A percentile compares a stretch with the other conserved stretches of the same genome.
Conservation (phyloP, 2,329 filamentous ascomycete genomes). For the Xylariaceae sp. region DNA sequence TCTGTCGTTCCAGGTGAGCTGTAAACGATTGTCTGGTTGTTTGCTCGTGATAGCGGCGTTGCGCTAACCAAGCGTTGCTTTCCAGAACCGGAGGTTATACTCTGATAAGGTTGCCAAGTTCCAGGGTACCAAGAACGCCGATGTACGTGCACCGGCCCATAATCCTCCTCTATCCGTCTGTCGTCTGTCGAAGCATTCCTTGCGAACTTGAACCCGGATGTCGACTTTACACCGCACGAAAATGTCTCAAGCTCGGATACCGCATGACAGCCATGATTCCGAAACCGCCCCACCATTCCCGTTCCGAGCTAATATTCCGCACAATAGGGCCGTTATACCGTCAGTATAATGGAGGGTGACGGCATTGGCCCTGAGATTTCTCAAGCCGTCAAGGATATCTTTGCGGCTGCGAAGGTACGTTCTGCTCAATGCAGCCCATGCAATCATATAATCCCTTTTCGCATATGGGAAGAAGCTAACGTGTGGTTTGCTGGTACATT, state of each 20-base stretch:
- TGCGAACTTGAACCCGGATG: slow-evolving; percentile 15
- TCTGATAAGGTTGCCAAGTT: slow-evolving; percentile 78
- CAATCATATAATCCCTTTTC: neutral
- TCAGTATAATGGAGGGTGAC: slow-evolving; percentile 97
- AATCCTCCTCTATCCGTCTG: neutral
- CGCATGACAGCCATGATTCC: slow-evolving; percentile 17
- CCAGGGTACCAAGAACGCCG: slow-evolving; percentile 79
- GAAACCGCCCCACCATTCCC: slow-evolving; percentile 4
- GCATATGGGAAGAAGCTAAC: slow-evolving; percentile 6
- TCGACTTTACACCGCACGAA: slow-evolving; percentile 15
- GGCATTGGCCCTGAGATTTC: slow-evolving; percentile 98
- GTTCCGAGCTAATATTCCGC: slow-evolving; percentile 19
- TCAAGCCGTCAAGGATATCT: slow-evolving; percentile 98
- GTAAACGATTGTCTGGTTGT: neutral
- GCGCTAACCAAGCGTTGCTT: slow-evolving; percentile 24
- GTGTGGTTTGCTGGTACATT: neutral
- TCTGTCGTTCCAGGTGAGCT: slow-evolving; percentile 52
- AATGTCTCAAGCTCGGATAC: slow-evolving; percentile 38
- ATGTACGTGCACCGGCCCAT: slow-evolving; percentile 53
- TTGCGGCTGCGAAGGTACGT: slow-evolving; percentile 82
- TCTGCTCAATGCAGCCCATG: neutral
- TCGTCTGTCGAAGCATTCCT: slow-evolving; percentile 14
- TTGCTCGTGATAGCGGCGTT: slow-evolving; percentile 2
- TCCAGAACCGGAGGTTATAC: slow-evolving; percentile 56
- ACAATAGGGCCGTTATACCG: slow-evolving; percentile 81